Evolutionary conservation across 805 yeast species (phyloP).

Genomic region (Wickerhamomyces ciferrii): DNA sequence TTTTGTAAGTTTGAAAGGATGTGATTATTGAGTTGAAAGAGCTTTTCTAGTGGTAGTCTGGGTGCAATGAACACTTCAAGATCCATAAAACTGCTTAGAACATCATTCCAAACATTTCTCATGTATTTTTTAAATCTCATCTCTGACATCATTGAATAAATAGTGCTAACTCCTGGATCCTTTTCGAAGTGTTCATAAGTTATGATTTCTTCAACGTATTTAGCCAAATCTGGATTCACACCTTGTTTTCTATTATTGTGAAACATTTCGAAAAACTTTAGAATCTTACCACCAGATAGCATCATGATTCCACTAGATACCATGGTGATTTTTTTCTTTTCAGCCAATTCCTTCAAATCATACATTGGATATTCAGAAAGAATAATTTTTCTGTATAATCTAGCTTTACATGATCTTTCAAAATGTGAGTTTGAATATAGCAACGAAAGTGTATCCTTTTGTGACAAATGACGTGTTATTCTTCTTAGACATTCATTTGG

Average conservation of each 20-base stretch:
- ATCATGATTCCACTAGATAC: conserved; percentile 18
- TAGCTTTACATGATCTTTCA: conserved; percentile 7
- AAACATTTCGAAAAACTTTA: conserved; percentile 10
- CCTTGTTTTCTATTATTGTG: conserved; percentile 3
- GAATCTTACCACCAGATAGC: too few relatives aligned
- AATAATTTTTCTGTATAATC: conserved; percentile 15
- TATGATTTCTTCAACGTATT: conserved; percentile 14
- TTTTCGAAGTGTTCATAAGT: conserved; percentile 17
- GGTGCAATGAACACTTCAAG: conserved; percentile 13
- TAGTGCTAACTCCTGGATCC: too few relatives aligned
- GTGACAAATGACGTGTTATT: conserved; percentile 10
- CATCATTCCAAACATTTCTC: conserved; percentile 18
- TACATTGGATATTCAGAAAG: conserved; percentile 19
- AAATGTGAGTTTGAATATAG: conserved; percentile 9
- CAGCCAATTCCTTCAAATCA: conserved; percentile 9
- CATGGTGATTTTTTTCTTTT: conserved; percentile 5
- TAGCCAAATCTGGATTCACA: conserved; percentile 1
- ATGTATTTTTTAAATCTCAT: conserved; percentile 15
- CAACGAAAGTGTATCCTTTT: conserved; percentile 12
- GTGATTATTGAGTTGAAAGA: conserved; percentile 2
- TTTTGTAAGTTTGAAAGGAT: conserved; percentile 3
- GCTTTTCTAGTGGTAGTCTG: conserved; percentile 13
- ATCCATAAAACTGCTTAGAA: conserved; percentile 7
- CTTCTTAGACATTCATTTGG: conserved; percentile 14
- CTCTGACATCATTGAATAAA: too few relatives aligned